Base-by-base conservation (phyloP, 176 grass and related monocot species). In the Avena insularis region DNA sequence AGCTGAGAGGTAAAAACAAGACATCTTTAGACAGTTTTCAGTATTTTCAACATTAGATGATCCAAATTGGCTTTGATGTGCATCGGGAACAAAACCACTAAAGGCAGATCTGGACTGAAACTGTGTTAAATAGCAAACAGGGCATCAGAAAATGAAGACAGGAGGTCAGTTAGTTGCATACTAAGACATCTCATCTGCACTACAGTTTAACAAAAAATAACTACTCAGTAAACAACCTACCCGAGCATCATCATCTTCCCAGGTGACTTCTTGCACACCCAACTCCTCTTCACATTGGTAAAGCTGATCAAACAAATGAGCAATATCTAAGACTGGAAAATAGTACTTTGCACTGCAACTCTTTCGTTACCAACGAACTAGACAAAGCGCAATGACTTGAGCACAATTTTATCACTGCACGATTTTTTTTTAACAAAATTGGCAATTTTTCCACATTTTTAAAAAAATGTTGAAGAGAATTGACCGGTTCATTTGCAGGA, bases 261-360 rank as follows among this genome's bases (percentile, higher is more conserved):
- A 80, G 31, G 84, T 61, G 86, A 85, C 93, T 94, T 91, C 87
- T 87, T 89, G 85, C 23, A 76, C 87, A 8, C 76, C 82, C 38
- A 82, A 90, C 55, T 65, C 87, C 87, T 92, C 89, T 56, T 91
- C 85, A 0, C 19, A 87, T 91, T 92, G 88, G 53, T 92, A 95
- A 79, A 98, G 93, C 96, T 98, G 84, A 77, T 65, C 12, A 48
- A 83, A 67, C 35, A 79, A 31, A 84, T 40, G 1, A 75, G 9
- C 4, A 21, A 36, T 16, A 17, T 76, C 12, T 80, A 50, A 84
- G 58, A 11, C n/a, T 9, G 11, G 5, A 75, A 31, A 84, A 61
- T 31, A 54, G 63, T 8, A 75, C 9, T 49, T 84, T 60, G 20
- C 38, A 72, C 0, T 72, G 35, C 35, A 83, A 25, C 17, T n/a